Evolutionary conservation across 768 basidiomycete genomes (phyloP).

Genomic region (Suillus subalutaceus): DNA sequence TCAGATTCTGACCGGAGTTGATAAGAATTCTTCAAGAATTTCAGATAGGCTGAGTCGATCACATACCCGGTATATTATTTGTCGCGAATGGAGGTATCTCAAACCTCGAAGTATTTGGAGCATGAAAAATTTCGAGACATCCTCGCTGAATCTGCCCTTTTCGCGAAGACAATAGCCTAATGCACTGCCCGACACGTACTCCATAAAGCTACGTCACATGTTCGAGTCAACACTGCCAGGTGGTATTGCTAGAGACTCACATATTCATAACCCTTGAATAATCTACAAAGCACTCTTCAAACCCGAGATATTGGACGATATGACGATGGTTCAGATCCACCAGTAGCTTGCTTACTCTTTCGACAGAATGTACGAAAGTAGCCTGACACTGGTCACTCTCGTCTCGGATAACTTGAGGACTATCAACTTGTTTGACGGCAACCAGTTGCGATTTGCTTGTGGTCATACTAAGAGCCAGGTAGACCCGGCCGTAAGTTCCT

Average conservation of each 20-base stretch:
- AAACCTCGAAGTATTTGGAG: constrained; percentile 89
- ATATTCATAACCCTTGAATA: constrained; percentile 78
- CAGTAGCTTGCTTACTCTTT: constrained; percentile 93
- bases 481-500: constrained; percentile 96
- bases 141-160: constrained; percentile 90
- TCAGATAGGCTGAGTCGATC: not conserved
- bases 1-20: constrained; percentile 69
- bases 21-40: constrained; percentile 10
- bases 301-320: constrained; percentile 96
- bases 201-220: constrained; percentile 73
- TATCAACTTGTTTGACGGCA: constrained; percentile 98
- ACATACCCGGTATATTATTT: constrained; percentile 88
- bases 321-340: constrained; percentile 97
- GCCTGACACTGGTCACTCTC: constrained; percentile 85
- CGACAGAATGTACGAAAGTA: constrained; percentile 87
- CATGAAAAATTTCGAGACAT: constrained; percentile 91
- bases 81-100: constrained; percentile 88
- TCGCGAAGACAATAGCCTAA: constrained; percentile 88
- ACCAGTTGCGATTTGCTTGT: constrained; percentile 95
- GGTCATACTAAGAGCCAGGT: constrained; percentile 92
- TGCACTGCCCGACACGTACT: constrained; percentile 98
- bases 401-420: constrained; percentile 91
- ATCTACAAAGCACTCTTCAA: constrained; percentile 79
- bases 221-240: constrained; percentile 3
- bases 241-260: constrained; percentile 49